These are phyloP conservation scores for Aspergillus puulaauensis DNA, from an alignment of 2,329 filamentous ascomycete genomes.

Conservation along the genomic window DNA sequence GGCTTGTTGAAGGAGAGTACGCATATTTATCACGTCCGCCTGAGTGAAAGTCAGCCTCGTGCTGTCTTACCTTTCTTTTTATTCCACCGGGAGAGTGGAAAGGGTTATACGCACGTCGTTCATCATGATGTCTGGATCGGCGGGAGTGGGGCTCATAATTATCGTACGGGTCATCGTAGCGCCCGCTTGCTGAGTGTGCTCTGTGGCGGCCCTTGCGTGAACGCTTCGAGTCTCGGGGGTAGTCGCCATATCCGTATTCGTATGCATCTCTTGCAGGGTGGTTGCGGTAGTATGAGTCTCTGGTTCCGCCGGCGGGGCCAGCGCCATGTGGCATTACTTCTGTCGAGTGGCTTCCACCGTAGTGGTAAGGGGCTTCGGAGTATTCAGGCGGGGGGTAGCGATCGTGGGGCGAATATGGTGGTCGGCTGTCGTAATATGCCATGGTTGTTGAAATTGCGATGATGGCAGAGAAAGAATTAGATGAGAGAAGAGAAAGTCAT, in stretches of 20 bases:
- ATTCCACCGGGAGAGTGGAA: background rate
- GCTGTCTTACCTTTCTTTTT: background rate
- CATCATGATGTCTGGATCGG: constrained; percentile 49
- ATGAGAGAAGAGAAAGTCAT: background rate
- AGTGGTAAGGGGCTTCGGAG: constrained; percentile 30
- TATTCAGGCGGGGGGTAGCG: constrained; percentile 28
- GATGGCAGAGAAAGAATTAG: constrained; percentile 2
- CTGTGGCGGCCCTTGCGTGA: constrained; percentile 36
- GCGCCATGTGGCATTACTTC: constrained; percentile 22
- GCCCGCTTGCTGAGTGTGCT: constrained; percentile 34
- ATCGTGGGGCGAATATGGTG: constrained; percentile 28
- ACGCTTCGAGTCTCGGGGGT: constrained; percentile 18
- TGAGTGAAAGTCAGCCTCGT: constrained; percentile 14
- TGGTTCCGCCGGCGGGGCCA: constrained; percentile 70
- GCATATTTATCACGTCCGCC: constrained; percentile 33
- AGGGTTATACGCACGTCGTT: constrained; percentile 32
- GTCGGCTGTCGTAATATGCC: constrained; percentile 40
- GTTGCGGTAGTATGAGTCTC: constrained; percentile 82
- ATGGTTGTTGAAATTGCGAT: constrained; percentile 20
- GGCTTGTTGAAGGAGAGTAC: constrained; percentile 40
- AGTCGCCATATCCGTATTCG: constrained; percentile 42
- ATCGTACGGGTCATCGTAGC: constrained; percentile 32
- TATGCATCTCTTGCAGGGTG: constrained; percentile 66
- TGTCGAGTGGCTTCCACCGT: constrained; percentile 15
- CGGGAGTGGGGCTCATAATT: constrained; percentile 37